phyloP scores from a whole-genome alignment of 805 yeast species.

The Blastobotrys mokoenaii region DNA sequence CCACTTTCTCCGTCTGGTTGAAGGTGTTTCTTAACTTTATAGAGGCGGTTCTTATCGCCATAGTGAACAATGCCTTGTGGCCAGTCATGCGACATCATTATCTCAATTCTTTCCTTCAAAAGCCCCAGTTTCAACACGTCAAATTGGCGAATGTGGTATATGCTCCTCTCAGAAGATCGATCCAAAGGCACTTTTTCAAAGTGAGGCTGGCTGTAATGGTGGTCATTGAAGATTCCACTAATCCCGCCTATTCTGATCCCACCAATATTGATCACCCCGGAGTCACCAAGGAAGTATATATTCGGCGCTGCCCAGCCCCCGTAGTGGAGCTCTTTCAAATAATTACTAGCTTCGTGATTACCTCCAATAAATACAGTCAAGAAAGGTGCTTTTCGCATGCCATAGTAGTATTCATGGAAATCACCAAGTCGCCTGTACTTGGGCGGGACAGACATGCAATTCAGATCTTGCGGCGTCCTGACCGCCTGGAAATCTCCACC shows the following conservation, averaged over 20 bases:
- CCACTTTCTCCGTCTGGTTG: slow-evolving; percentile 49
- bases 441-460: slow-evolving; percentile 66
- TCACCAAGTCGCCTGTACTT: slow-evolving; percentile 75
- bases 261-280: slow-evolving; percentile 62
- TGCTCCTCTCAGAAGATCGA: slow-evolving; percentile 40
- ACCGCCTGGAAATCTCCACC: slow-evolving; percentile 91
- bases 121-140: slow-evolving; percentile 46
- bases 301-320: slow-evolving; percentile 95
- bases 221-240: slow-evolving; percentile 70
- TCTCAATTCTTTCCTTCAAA: slow-evolving; percentile 35
- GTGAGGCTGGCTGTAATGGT: slow-evolving; percentile 38
- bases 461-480: slow-evolving; percentile 53
- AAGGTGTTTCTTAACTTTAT: slow-evolving; percentile 60
- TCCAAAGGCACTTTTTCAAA: slow-evolving; percentile 43
- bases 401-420: slow-evolving; percentile 62
- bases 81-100: slow-evolving; percentile 88
- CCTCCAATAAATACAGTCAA: slow-evolving; percentile 86
- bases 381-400: slow-evolving; percentile 56
- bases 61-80: slow-evolving; percentile 65
- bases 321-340: slow-evolving; percentile 56
- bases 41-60: slow-evolving; percentile 48
- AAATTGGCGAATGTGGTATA: slow-evolving; percentile 65
- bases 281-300: slow-evolving; percentile 75
- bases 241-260: slow-evolving; percentile 75
- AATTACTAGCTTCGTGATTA: slow-evolving; percentile 85